A percentile compares a stretch with the other conserved stretches of the same genome.
phyloP scores from a whole-genome alignment of 345 rosid genomes.

The Rhodomyrtus tomentosa region DNA sequence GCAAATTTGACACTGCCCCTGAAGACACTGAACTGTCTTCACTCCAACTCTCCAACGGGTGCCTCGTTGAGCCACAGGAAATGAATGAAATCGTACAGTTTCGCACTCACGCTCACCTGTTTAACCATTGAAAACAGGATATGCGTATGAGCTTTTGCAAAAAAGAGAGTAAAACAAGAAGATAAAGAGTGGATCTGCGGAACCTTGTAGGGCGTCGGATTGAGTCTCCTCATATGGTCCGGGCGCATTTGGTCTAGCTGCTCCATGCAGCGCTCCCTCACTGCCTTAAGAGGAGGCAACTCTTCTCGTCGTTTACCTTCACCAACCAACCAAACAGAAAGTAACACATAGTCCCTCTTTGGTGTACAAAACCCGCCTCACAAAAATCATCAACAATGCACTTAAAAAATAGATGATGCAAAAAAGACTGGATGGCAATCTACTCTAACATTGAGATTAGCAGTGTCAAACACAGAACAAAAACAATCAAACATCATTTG shows the following conservation, averaged over 20 bases:
- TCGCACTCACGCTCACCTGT: constrained; percentile 87
- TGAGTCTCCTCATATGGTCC: constrained; percentile 89
- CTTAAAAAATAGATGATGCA: background rate
- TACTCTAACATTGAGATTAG: background rate
- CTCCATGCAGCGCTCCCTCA: constrained; percentile 67
- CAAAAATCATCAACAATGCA: background rate
- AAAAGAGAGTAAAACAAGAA: background rate
- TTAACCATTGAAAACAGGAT: background rate
- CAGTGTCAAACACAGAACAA: background rate
- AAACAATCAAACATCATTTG: background rate
- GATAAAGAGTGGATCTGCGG: background rate
- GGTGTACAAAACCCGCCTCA: background rate
- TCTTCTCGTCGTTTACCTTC: constrained; percentile 59
- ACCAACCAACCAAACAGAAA: background rate
- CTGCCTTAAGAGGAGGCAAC: constrained; percentile 51
- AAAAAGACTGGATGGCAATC: background rate
- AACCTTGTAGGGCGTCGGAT: constrained; percentile 97
- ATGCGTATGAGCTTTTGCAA: background rate
- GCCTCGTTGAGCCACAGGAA: constrained; percentile 98
- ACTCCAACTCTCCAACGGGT: constrained; percentile 91
- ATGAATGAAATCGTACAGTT: constrained; percentile 87
- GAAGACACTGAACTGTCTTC: background rate
- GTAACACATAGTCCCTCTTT: background rate
- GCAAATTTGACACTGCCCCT: background rate
- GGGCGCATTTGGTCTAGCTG: constrained; percentile 87